phyloP scores from a whole-genome alignment of 2,329 filamentous ascomycete genomes.

The Sporothrix inflata region DNA sequence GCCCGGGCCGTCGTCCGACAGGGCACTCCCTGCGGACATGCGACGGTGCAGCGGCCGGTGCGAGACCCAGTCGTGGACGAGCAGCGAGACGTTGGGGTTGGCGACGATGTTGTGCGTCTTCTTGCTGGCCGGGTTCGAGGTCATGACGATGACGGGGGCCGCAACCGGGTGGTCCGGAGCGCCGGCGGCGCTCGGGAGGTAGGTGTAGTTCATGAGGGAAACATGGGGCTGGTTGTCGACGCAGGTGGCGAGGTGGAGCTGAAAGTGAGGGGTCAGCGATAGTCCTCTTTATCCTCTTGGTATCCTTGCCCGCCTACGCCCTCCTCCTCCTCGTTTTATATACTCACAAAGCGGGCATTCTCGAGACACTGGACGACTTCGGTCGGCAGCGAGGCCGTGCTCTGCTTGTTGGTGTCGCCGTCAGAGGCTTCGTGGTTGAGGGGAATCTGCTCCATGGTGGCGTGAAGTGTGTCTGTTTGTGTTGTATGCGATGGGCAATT shows the following conservation, averaged over 20 bases:
- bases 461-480: constrained; percentile 17
- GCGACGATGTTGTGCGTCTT: constrained; percentile 80
- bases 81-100: constrained; percentile 86
- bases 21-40: constrained; percentile 63
- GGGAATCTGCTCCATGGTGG: constrained; percentile 64
- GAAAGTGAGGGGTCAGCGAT: constrained; percentile 29
- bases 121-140: constrained; percentile 76
- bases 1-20: constrained; percentile 37
- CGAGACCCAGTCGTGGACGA: constrained; percentile 98
- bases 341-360: constrained; percentile 87
- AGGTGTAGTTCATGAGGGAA: constrained; percentile 99
- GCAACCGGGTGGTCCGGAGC: constrained; percentile 40
- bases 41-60: constrained; percentile 79
- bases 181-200: constrained; percentile 78
- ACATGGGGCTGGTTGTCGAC: constrained; percentile 83
- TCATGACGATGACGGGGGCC: constrained; percentile 87
- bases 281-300: background rate
- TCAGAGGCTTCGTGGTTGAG: constrained; percentile 77
- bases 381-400: constrained; percentile 70
- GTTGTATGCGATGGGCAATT: background rate
- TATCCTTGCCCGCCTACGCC: constrained; percentile 22
- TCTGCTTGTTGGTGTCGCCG: constrained; percentile 70
- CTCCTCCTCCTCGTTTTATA: background rate
- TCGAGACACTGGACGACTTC: constrained; percentile 91
- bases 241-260: constrained; percentile 96